Conservation (phyloP, 352 stramenopile genomes). For the Phytophthora lateralis region DNA sequence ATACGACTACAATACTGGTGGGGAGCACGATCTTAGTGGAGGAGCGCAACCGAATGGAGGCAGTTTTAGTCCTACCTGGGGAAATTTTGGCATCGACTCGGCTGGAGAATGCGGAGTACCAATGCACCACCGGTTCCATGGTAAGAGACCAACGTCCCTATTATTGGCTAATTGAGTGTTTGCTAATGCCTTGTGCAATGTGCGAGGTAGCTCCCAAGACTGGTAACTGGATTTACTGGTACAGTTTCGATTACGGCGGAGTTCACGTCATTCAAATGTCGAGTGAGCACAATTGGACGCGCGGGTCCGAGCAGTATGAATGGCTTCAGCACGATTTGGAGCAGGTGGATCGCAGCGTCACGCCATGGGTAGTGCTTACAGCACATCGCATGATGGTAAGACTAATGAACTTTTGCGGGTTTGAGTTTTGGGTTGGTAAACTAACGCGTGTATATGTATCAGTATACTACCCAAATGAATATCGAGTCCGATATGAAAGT, state of each 20-base stretch:
- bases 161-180: neutral
- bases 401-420: neutral
- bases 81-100: slow-evolving; percentile 71
- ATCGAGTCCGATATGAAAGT: slow-evolving; percentile 72
- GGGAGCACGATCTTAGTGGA: slow-evolving; percentile 61
- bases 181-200: slow-evolving; percentile 14
- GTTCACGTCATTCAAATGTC: slow-evolving; percentile 92
- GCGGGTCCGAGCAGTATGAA: slow-evolving; percentile 83
- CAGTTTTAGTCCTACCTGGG: slow-evolving; percentile 69
- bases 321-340: slow-evolving; percentile 87
- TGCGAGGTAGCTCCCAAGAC: slow-evolving; percentile 50
- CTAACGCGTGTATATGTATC: neutral
- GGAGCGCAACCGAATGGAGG: slow-evolving; percentile 42
- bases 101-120: slow-evolving; percentile 69
- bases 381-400: slow-evolving; percentile 88
- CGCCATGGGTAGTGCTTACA: slow-evolving; percentile 92
- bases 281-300: slow-evolving; percentile 90
- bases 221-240: slow-evolving; percentile 81
- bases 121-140: slow-evolving; percentile 71
- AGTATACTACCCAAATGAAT: slow-evolving; percentile 61
- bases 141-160: slow-evolving; percentile 30
- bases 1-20: slow-evolving; percentile 68
- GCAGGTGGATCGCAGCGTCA: slow-evolving; percentile 76
- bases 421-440: neutral
- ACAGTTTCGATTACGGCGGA: slow-evolving; percentile 90